These are phyloP conservation scores for Coemansia sp. DNA, from an alignment of 192 early-diverging fungal genomes.

Conservation along the genomic window DNA sequence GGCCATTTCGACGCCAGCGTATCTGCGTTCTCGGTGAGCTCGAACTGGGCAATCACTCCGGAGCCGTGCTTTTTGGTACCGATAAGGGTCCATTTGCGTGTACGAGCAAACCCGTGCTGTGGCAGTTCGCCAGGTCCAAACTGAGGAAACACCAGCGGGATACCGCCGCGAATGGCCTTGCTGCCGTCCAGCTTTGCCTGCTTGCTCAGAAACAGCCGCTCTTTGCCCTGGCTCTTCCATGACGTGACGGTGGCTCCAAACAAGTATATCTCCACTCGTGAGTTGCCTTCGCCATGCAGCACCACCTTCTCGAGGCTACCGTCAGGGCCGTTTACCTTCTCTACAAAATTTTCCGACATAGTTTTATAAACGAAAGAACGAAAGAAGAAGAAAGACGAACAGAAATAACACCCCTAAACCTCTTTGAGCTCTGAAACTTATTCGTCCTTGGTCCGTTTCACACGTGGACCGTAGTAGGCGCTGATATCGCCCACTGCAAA, in stretches of 20 bases:
- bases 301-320: conserved; percentile 42
- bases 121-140: conserved; percentile 53
- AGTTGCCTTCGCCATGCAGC: conserved; percentile 20
- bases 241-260: conserved; percentile 90
- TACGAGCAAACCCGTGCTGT: conserved; percentile 59
- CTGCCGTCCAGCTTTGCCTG: conserved; percentile 80
- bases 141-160: conserved; percentile 58
- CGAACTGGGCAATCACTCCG: conserved; percentile 39
- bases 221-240: conserved; percentile 72
- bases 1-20: conserved; percentile 48
- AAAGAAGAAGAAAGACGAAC: neutral
- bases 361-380: conserved; percentile 2
- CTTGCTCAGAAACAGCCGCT: conserved; percentile 84
- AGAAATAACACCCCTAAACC: conserved; percentile 3
- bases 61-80: conserved; percentile 28
- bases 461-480: conserved; percentile 46
- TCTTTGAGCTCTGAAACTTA: neutral
- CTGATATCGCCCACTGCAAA: conserved; percentile 53
- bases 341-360: conserved; percentile 17
- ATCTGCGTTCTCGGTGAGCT: conserved; percentile 35
- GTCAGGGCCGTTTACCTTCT: conserved; percentile 29
- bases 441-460: conserved; percentile 25
- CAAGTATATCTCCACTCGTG: conserved; percentile 38
- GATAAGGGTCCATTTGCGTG: conserved; percentile 34
- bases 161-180: conserved; percentile 90